These are phyloP conservation scores for Fusarium incarnatum DNA, from an alignment of 2,329 filamentous ascomycete species.

Conservation along the genomic window DNA sequence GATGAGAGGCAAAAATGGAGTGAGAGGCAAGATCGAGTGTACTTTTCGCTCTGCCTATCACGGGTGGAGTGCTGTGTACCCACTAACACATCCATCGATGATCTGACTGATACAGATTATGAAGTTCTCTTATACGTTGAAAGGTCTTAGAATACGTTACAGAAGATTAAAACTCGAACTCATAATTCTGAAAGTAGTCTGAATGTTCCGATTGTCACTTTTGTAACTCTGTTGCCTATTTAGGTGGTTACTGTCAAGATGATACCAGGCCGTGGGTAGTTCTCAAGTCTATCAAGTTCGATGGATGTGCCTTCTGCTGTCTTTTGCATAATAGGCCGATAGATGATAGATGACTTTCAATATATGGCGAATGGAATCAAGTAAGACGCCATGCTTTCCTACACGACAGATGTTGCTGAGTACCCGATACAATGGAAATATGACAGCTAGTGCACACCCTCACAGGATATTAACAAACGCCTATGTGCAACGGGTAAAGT, in stretches of 20 bases:
- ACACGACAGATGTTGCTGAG: not conserved
- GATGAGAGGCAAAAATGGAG: conserved; percentile 24
- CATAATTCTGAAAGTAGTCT: not conserved
- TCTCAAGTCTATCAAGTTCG: not conserved
- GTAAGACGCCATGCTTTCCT: not conserved
- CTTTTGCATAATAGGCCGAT: not conserved
- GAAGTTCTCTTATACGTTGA: not conserved
- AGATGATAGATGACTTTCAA: not conserved
- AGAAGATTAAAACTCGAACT: not conserved
- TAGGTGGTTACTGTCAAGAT: not conserved
- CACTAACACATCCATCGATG: conserved; percentile 1
- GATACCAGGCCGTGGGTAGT: not conserved
- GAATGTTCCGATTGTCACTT: not conserved
- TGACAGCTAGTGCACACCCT: conserved; percentile 18
- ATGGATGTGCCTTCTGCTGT: not conserved
- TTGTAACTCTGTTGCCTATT: not conserved
- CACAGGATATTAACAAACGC: conserved; percentile 2
- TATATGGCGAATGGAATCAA: not conserved
- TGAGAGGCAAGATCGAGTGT: conserved; percentile 25
- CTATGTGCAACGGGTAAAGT: conserved; percentile 11
- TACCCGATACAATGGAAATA: not conserved
- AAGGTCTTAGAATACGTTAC: not conserved
- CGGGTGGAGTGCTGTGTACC: not conserved
- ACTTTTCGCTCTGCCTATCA: not conserved
- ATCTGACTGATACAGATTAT: not conserved